These are phyloP conservation scores for Lactarius psammicola DNA, from an alignment of 768 basidiomycete species.

Conservation along the genomic window DNA sequence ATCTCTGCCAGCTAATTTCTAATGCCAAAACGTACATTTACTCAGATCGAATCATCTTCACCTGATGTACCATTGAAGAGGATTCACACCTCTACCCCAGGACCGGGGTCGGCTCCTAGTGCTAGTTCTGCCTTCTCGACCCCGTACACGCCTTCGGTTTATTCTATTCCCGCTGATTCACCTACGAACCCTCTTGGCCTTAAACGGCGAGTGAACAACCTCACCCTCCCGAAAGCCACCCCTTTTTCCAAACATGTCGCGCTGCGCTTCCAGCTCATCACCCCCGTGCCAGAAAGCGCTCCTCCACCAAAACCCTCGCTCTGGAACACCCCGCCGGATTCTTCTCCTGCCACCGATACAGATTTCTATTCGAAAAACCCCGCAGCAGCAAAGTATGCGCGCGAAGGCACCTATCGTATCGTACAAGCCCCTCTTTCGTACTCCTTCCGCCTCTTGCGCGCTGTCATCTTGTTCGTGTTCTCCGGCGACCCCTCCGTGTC, in stretches of 20 bases:
- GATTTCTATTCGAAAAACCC: conserved; percentile 4
- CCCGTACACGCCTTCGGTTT: conserved; percentile 36
- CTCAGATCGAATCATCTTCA: conserved; percentile 9
- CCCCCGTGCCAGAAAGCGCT: conserved; percentile 32
- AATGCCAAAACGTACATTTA: conserved; percentile 21
- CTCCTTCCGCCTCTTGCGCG: conserved; percentile 62
- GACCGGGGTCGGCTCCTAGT: conserved; percentile 11
- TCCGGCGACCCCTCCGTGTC: conserved; percentile 31
- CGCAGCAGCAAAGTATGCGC: conserved; percentile 19
- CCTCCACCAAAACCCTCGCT: conserved; percentile 13
- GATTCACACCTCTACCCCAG: conserved; percentile 20
- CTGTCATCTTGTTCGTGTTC: conserved; percentile 62
- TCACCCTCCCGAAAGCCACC: conserved; percentile 42
- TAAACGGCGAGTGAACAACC: conserved; percentile 40
- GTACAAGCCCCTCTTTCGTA: conserved; percentile 71
- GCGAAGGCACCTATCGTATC: conserved; percentile 59
- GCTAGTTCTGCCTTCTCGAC: conserved; percentile 32
- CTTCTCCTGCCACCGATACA: conserved; percentile 2
- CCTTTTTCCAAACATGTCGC: conserved; percentile 61
- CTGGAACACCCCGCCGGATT: conserved; percentile 7
- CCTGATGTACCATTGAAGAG: conserved; percentile 20
- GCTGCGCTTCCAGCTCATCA: conserved; percentile 60
- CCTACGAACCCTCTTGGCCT: conserved; percentile 71
- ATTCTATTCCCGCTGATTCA: conserved; percentile 55
- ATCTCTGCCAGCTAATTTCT: neutral